Base-by-base conservation (phyloP, 768 basidiomycete genomes). In the Boletus rubescentipes region DNA sequence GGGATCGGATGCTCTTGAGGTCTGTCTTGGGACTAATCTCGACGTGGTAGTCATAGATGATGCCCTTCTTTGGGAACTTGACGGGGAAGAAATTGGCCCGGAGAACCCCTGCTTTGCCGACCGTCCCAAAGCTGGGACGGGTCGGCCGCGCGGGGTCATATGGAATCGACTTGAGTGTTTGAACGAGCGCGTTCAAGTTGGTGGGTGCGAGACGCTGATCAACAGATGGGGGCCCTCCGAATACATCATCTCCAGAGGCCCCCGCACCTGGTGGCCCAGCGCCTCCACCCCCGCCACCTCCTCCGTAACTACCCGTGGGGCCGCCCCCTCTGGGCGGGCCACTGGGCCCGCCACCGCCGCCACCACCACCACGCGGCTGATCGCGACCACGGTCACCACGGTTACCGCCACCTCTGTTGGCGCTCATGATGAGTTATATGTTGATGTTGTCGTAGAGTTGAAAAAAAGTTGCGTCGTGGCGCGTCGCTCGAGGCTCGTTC, bases 41-140 rank as follows among this genome's bases (percentile, higher is more conserved):
- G 53, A 79, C 67, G 30, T 73, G 72, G 54, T 82, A 82, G 55
- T 83, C 80, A 49, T 73, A 73, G 4, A 82, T 54, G 16, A 71
- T 58, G 0, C 67, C 70, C 8, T 2, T 15, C 47, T 72, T 73
- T 0, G 77, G 73, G 31, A 80, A 69, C 20, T 62, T 69, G 49
- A 80, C 61, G 0, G 80, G 56, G 58, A 83, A 82, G 62, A 81
- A 81, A 53, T 82, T 82, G 36, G 79, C 65, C 2, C 82, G 76
- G 9, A 83, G 62, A 21, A 70, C 74, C 49, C 77, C 71, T 21
- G 61, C 4, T 5, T 48, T 68, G 9, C 81, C 80, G 8, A 61
- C 56, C 1, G 68, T 74, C 9, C 80, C 80, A 45, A 72, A 80
- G n/a, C 70, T 72, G 8, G 80, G 79, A 5, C 80, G 76, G 16